phyloP scores from a whole-genome alignment of 2,329 filamentous ascomycete genomes.

The Fusarium pininemorale region DNA sequence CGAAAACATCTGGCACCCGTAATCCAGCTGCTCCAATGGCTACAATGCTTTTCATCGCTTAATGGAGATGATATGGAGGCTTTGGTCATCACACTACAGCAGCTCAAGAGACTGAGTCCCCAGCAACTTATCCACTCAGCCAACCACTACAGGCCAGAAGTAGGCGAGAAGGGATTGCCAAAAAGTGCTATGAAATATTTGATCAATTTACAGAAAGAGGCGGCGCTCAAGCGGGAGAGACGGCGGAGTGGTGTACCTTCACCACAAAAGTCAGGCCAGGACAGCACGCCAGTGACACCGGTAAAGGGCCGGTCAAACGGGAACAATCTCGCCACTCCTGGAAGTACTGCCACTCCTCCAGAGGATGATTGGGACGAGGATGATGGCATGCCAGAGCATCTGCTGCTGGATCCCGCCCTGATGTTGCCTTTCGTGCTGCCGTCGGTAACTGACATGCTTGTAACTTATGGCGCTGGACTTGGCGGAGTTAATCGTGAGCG shows the following conservation, averaged over 20 bases:
- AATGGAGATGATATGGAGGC: constrained; percentile 86
- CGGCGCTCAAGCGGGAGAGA: constrained; percentile 66
- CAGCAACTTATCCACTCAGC: constrained; percentile 92
- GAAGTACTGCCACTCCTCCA: constrained; percentile 51
- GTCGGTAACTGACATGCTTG: constrained; percentile 95
- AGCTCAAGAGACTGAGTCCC: constrained; percentile 83
- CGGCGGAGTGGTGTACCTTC: constrained; percentile 59
- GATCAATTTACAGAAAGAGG: constrained; percentile 79
- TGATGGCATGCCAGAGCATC: constrained; percentile 74
- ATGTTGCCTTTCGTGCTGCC: constrained; percentile 96
- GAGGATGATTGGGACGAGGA: constrained; percentile 59
- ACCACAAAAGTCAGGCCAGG: constrained; percentile 47
- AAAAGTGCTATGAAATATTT: constrained; percentile 92
- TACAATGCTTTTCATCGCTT: constrained; percentile 96
- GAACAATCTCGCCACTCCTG: constrained; percentile 54
- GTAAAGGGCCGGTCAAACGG: constrained; percentile 53
- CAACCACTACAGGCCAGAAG: constrained; percentile 92
- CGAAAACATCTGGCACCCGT: constrained; percentile 87
- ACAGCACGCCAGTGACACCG: constrained; percentile 57
- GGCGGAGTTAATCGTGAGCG: constrained; percentile 91
- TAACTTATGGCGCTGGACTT: constrained; percentile 94
- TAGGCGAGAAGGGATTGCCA: constrained; percentile 90
- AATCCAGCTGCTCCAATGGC: constrained; percentile 94
- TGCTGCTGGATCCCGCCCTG: constrained; percentile 87
- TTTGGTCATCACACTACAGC: constrained; percentile 86